Base-by-base conservation (phyloP, 352 stramenopile genomes). In the Globisporangium sylvaticum region DNA sequence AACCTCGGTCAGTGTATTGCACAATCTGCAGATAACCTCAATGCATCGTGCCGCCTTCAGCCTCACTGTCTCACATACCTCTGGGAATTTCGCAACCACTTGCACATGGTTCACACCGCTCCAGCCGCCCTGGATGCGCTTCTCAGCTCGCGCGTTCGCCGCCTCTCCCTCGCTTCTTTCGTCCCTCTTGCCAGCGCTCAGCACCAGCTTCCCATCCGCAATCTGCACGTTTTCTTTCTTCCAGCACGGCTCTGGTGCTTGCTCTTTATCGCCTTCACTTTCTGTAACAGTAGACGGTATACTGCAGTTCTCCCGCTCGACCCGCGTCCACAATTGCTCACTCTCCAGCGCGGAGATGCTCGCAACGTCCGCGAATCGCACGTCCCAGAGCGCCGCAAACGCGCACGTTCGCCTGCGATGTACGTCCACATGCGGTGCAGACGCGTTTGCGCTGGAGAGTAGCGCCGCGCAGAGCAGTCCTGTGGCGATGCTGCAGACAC, bases 361-460 rank as follows among this genome's bases (percentile, higher is more conserved):
- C 9, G 32, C 18, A 8, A 65, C n/a, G 7, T 48, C 44, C 6
- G 68, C 46, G 3, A 74, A 68, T 15, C 73, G 56, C 2, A 63
- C 65, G 32, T 68, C 68, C 79, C 79, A 88, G 15, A 77, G 64
- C 25, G 72, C 68, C 48, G 66, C 62, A 46, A 70, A 64, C 20
- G 73, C 75, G 60, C 79, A 88, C 29, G 32, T 57, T 22, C 68
- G 66, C 20, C 65, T 24, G n/a, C 77, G 73, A 32, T 83, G 79
- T 54, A 88, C 66, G 9, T 20, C 31, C 18, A 61, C n/a, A 14
- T 58, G 48, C 48, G 46, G 1, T 5, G 22, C 37, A n/a, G 12
- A 34, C 4, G 48, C 48, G 3, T 1, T 24, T 22, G 53, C 25
- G 10, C 15, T 32, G 24, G 25, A 14, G 2, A 60, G 52, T 24